Base-by-base conservation (phyloP, 306 rosid species). In the Dicorynia guianensis region DNA sequence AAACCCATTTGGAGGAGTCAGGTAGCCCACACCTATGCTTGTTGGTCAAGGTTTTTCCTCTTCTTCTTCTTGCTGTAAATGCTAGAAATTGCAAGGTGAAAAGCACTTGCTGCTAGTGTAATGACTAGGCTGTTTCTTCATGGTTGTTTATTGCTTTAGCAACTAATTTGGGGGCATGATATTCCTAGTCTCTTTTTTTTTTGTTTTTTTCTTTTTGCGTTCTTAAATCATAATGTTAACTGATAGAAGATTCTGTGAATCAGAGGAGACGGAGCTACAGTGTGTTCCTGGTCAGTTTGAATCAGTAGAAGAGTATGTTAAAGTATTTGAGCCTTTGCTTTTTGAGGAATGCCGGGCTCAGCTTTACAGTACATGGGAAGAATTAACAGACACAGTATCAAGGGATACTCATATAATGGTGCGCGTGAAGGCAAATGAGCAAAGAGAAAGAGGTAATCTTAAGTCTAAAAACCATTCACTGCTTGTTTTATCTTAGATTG, bases 321-420 rank as follows among this genome's bases (percentile, higher is more conserved):
- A 81, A 85, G 96, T 95, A 68, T 95, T 95, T 79, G 99, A 95
- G 83, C 99, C 99, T 75, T 85, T 95, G 85, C 93, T 95, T 75
- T 95, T 95, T 82, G 99, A 95, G 88, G 99, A 95, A 80, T 95
- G 99, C 63, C 91, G 97, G 49, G 99, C 99, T 73, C 99, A 95
- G 76, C 97, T 95, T 44, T 95, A 90, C 81, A 95, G 97, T 76
- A 87, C 97, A 0, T 95, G 99, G 99, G 99, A 95, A 79, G 99
- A 95, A 83, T 83, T 85, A 42, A 85, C 89, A 43, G 99, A 95
- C 85, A 88, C 85, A 42, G 82, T 86, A 69, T 82, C 99, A 75
- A 89, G 92, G 80, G 97, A 95, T 87, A 87, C 93, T 49, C 97
- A 95, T 84, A 80, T 88, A 77, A 87, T 77, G 90, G 99, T 92